Evolutionary conservation across 1,139 yeast genomes (phyloP).

Genomic region (Pichia sp.): DNA sequence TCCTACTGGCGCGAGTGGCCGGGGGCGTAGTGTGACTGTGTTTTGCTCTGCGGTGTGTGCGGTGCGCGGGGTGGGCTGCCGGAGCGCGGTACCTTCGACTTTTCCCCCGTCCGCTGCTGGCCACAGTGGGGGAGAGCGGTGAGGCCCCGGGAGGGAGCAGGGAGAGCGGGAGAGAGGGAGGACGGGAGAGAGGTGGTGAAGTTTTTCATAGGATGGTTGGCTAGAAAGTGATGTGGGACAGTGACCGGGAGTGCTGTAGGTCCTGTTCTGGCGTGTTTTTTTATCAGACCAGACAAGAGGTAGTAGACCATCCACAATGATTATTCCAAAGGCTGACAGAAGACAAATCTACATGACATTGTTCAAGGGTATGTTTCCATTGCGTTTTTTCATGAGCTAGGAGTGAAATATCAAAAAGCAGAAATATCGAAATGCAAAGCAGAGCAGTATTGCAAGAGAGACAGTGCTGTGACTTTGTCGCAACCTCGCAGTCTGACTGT

Average conservation of each 20-base stretch:
- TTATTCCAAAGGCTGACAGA: constrained; percentile 99
- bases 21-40: not conserved
- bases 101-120: not conserved
- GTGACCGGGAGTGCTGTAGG: not conserved
- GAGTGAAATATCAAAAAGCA: not conserved
- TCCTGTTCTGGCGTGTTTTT: not conserved
- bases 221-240: not conserved
- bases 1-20: not conserved
- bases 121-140: not conserved
- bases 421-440: not conserved
- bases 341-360: constrained; percentile 98
- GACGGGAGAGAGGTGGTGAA: constrained; percentile 3
- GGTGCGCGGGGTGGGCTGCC: not conserved
- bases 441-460: not conserved
- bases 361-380: constrained; percentile 80
- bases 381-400: not conserved
- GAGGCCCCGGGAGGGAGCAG: constrained; percentile 1
- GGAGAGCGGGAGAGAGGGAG: constrained; percentile 1
- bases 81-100: constrained; percentile 1
- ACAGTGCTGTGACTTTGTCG: not conserved
- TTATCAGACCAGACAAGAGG: constrained; percentile 1
- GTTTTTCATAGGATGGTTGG: constrained; percentile 6
- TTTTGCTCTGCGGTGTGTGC: not conserved
- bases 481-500: too few relatives aligned
- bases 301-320: constrained; percentile 54